Evolutionary conservation across 2,329 filamentous ascomycete genomes (phyloP).

Genomic region (Orbilia brochopaga): DNA sequence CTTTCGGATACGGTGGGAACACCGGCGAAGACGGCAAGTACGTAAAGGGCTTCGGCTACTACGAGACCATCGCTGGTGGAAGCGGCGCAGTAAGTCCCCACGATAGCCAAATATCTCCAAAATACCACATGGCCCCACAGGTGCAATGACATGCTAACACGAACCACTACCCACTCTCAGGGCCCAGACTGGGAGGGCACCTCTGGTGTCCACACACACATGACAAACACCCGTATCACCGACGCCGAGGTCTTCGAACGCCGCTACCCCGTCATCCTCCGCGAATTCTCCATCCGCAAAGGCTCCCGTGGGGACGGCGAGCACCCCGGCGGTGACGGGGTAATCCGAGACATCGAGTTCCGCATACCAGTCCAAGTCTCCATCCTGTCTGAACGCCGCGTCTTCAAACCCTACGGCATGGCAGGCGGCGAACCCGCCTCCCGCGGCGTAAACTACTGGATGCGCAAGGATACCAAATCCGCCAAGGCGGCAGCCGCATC

Average conservation of each 20-base stretch:
- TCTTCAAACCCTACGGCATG: constrained; percentile 80
- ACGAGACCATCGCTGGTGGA: constrained; percentile 82
- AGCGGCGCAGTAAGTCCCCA: constrained; percentile 65
- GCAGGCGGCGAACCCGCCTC: constrained; percentile 79
- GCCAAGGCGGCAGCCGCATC: constrained; percentile 51
- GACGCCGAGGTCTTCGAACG: constrained; percentile 80
- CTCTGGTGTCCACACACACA: constrained; percentile 78
- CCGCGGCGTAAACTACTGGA: constrained; percentile 86
- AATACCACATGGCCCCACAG: neutral
- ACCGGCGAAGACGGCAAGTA: constrained; percentile 62
- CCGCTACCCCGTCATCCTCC: constrained; percentile 74
- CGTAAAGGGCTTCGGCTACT: constrained; percentile 83
- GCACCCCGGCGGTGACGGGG: constrained; percentile 76
- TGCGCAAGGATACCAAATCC: constrained; percentile 70
- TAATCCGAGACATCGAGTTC: constrained; percentile 80
- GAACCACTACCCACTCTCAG: neutral
- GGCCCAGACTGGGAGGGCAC: constrained; percentile 75
- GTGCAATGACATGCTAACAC: constrained; percentile 8
- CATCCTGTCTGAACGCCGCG: constrained; percentile 77
- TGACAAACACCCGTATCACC: constrained; percentile 85
- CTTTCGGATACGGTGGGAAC: constrained; percentile 79
- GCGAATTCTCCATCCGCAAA: constrained; percentile 70
- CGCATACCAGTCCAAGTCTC: constrained; percentile 76
- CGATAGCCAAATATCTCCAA: neutral
- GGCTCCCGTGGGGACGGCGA: constrained; percentile 70